phyloP scores from a whole-genome alignment of 2,329 filamentous ascomycete genomes.

The Cercospora zeae-maydis region DNA sequence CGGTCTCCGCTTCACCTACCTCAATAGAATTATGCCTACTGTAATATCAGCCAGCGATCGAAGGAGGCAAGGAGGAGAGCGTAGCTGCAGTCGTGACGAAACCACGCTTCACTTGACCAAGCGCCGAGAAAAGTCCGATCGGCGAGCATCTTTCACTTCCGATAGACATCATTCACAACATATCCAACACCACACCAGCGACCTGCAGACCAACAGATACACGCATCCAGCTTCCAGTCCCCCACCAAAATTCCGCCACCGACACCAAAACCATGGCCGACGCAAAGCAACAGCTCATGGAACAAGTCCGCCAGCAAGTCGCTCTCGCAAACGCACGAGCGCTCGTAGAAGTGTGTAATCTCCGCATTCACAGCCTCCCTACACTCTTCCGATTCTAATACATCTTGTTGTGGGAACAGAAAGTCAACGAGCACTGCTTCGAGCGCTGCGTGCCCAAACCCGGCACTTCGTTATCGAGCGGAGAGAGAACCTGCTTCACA shows the following conservation, averaged over 20 bases:
- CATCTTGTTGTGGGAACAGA: slow-evolving; percentile 44
- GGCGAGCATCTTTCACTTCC: slow-evolving; percentile 1
- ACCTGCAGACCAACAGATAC: not conserved
- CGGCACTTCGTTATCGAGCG: slow-evolving; percentile 48
- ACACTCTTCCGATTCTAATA: not conserved
- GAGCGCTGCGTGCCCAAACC: slow-evolving; percentile 54
- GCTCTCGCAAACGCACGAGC: slow-evolving; percentile 51
- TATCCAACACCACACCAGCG: not conserved
- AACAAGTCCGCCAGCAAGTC: slow-evolving; percentile 52
- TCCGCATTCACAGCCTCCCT: not conserved
- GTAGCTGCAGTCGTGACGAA: not conserved
- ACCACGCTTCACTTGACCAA: slow-evolving; percentile 1
- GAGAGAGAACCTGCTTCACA: slow-evolving; percentile 50
- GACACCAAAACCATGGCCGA: slow-evolving; percentile 35
- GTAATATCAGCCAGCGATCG: not conserved
- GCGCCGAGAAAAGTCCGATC: not conserved
- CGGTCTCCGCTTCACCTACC: not conserved
- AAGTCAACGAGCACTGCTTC: slow-evolving; percentile 57
- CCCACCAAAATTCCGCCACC: not conserved
- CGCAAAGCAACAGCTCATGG: slow-evolving; percentile 49
- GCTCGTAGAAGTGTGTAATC: slow-evolving; percentile 46
- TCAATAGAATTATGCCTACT: not conserved
- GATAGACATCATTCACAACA: not conserved
- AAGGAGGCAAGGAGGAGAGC: not conserved
- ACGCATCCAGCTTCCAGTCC: not conserved